Percentiles rank a stretch among this genome's conserved stretches.
Conservation (phyloP, 495 filamentous ascomycete genomes). For the Penicillium lagena region DNA sequence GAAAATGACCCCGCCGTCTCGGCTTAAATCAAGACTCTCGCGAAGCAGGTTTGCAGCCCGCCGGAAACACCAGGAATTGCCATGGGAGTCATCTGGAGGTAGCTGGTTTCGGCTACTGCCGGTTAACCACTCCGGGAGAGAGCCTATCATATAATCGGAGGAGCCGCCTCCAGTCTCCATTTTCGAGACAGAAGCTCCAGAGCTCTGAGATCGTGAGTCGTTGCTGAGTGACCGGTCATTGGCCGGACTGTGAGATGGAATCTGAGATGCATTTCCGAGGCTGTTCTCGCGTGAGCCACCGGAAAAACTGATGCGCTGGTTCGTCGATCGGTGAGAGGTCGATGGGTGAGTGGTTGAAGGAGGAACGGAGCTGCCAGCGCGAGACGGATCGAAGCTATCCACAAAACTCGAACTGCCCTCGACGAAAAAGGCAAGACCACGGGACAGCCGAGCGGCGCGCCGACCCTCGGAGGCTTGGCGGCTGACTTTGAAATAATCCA, state of each 20-base stretch:
- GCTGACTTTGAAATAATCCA: slow-evolving; percentile 56
- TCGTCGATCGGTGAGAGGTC: slow-evolving; percentile 17
- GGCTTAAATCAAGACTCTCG: slow-evolving; percentile 46
- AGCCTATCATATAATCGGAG: slow-evolving; percentile 9
- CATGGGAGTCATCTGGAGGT: slow-evolving; percentile 31
- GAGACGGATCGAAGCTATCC: slow-evolving; percentile 22
- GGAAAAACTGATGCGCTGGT: slow-evolving; percentile 20
- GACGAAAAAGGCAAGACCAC: slow-evolving; percentile 58
- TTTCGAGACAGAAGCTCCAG: slow-evolving; percentile 20
- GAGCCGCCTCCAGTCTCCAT: slow-evolving; percentile 10
- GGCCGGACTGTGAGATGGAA: slow-evolving; percentile 12
- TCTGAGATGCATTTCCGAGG: slow-evolving; percentile 15
- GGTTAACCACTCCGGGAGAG: slow-evolving; percentile 34
- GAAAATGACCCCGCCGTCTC: slow-evolving; percentile 49
- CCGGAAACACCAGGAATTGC: slow-evolving; percentile 41
- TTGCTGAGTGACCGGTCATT: slow-evolving; percentile 17
- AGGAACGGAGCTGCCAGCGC: slow-evolving; percentile 14
- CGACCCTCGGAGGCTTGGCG: slow-evolving; percentile 51
- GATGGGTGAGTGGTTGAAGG: slow-evolving; percentile 19
- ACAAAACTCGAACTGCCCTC: slow-evolving; percentile 46
- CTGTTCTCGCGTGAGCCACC: slow-evolving; percentile 23
- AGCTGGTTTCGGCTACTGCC: slow-evolving; percentile 25
- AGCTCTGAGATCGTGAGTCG: slow-evolving; percentile 25
- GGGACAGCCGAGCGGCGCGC: slow-evolving; percentile 52
- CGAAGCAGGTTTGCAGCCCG: slow-evolving; percentile 53